Evolutionary conservation across 129 eudicot species (phyloP).

Genomic region (Flaveria ramosissima): DNA sequence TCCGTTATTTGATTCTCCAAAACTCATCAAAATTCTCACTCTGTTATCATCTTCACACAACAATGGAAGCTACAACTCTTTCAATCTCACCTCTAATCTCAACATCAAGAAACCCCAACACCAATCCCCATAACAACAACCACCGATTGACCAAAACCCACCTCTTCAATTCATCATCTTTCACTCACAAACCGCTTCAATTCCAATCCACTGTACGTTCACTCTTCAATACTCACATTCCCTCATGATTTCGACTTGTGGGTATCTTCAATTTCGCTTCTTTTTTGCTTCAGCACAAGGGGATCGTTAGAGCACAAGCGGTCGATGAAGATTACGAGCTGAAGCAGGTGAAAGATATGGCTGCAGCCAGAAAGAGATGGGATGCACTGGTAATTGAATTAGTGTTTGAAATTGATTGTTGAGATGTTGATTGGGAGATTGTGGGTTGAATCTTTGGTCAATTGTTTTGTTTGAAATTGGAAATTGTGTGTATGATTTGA

Average conservation of each 20-base stretch:
- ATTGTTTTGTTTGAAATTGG: not conserved
- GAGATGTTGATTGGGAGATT: not conserved
- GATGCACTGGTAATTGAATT: slow-evolving; percentile 65
- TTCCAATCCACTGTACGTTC: slow-evolving; percentile 34
- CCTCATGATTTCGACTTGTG: not conserved
- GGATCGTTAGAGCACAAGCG: slow-evolving; percentile 60
- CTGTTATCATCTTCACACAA: slow-evolving; percentile 27
- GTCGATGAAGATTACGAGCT: slow-evolving; percentile 85
- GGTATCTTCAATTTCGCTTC: not conserved
- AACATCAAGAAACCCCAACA: slow-evolving; percentile 9
- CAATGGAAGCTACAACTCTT: slow-evolving; percentile 54
- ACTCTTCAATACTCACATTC: not conserved
- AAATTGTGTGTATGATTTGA: not conserved
- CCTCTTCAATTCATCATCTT: slow-evolving; percentile 33
- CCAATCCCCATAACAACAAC: slow-evolving; percentile 3
- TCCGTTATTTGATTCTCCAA: slow-evolving; percentile 15
- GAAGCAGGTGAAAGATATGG: slow-evolving; percentile 88
- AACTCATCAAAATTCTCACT: not conserved
- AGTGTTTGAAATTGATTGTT: not conserved
- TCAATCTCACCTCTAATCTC: slow-evolving; percentile 44
- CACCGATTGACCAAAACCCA: slow-evolving; percentile 26
- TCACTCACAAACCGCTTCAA: slow-evolving; percentile 20
- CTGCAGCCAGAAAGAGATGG: slow-evolving; percentile 98
- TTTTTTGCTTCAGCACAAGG: slow-evolving; percentile 33
- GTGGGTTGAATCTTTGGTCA: not conserved